phyloP scores from a whole-genome alignment of 345 rosid genomes.

The Salix purpurea region DNA sequence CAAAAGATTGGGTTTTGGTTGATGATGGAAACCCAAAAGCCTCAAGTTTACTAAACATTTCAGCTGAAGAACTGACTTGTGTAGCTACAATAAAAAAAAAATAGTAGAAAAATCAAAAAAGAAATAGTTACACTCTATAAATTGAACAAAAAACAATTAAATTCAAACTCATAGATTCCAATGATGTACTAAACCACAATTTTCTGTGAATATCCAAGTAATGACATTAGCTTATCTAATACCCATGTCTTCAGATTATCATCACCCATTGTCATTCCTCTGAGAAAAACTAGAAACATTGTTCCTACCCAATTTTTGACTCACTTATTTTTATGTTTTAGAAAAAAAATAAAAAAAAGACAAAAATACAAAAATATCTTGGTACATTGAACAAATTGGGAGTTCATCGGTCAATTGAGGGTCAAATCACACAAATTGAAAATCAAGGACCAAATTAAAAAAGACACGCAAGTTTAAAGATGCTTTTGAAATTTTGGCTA shows the following conservation, averaged over 20 bases:
- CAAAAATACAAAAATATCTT: too few species aligned
- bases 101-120: background rate
- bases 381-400: too few species aligned
- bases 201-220: constrained; percentile 73
- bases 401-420: too few species aligned
- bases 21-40: constrained; percentile 54
- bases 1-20: constrained; percentile 44
- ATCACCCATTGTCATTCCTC: constrained; percentile 43
- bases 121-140: background rate
- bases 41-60: constrained; percentile 43
- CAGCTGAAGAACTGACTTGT: constrained; percentile 56
- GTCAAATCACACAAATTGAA: too few species aligned
- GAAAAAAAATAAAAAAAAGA: too few species aligned
- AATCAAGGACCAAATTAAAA: too few species aligned
- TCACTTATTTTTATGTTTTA: too few species aligned
- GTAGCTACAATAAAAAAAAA: constrained; percentile 47
- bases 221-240: constrained; percentile 69
- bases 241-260: constrained; percentile 68
- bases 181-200: constrained; percentile 68
- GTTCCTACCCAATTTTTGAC: too few species aligned
- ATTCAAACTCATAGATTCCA: constrained; percentile 44
- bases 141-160: background rate
- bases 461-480: too few species aligned
- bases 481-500: too few species aligned
- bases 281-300: too few species aligned